phyloP scores from a whole-genome alignment of 331 rosid genomes.

The Prunus yedoensis region DNA sequence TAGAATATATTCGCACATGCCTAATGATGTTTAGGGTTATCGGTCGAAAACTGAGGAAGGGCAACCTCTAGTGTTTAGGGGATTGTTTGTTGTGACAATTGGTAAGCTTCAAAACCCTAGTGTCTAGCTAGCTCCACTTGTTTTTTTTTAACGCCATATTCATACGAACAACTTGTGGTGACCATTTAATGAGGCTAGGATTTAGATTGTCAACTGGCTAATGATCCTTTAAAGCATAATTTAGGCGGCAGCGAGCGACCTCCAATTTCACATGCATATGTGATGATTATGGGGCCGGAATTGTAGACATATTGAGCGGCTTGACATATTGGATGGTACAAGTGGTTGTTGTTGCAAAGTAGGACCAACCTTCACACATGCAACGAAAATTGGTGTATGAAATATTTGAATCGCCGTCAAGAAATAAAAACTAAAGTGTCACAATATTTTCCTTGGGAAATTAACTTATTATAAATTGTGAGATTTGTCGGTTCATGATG shows the following conservation, averaged over 20 bases:
- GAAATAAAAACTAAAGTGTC: not conserved
- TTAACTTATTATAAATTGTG: not conserved
- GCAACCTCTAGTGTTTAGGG: too few relatives aligned
- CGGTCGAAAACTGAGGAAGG: not conserved
- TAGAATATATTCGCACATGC: too few relatives aligned
- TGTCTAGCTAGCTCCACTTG: not conserved
- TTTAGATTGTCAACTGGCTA: not conserved
- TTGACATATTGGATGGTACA: not conserved
- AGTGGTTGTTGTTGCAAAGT: not conserved
- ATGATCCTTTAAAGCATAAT: not conserved
- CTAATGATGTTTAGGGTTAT: too few relatives aligned
- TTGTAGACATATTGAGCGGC: not conserved
- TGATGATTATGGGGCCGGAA: not conserved
- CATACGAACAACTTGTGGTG: not conserved
- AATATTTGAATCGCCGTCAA: constrained; percentile 12
- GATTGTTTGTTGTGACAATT: not conserved
- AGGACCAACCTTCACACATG: not conserved
- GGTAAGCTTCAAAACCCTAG: not conserved
- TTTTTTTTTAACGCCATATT: not conserved
- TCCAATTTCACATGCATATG: not conserved
- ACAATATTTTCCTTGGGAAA: not conserved
- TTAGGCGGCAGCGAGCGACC: not conserved
- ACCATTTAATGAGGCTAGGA: too few relatives aligned
- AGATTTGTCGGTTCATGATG: constrained; percentile 12
- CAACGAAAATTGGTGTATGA: not conserved